These are phyloP conservation scores for Trichoderma aggressivum DNA, from an alignment of 2,329 filamentous ascomycete species.

Conservation along the genomic window DNA sequence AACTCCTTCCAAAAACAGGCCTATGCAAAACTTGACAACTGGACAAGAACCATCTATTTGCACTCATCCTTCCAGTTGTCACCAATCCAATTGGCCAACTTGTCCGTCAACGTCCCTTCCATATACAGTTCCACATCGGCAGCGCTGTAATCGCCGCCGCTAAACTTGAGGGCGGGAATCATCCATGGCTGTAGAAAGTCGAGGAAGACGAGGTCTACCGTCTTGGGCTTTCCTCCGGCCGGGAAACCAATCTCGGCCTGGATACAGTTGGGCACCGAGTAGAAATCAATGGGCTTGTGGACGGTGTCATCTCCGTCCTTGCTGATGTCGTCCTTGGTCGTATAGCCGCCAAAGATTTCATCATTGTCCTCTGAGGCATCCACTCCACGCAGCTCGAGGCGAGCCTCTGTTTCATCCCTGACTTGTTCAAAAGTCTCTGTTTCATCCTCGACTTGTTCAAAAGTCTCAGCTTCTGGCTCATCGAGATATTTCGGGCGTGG, in stretches of 20 bases:
- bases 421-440: conserved; percentile 16
- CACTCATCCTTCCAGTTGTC: conserved; percentile 55
- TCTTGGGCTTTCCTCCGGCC: conserved; percentile 55
- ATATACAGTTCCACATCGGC: conserved; percentile 51
- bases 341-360: conserved; percentile 68
- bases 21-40: neutral
- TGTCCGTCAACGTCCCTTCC: conserved; percentile 53
- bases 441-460: conserved; percentile 8
- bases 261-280: conserved; percentile 78
- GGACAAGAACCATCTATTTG: conserved; percentile 23
- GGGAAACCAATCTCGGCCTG: conserved; percentile 66
- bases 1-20: neutral
- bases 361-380: conserved; percentile 29
- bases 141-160: conserved; percentile 48
- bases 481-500: neutral
- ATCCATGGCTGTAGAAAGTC: conserved; percentile 88
- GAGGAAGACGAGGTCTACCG: conserved; percentile 84
- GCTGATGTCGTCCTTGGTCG: conserved; percentile 80
- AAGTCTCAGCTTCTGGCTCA: conserved; percentile 12
- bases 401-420: conserved; percentile 25
- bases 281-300: conserved; percentile 71
- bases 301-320: conserved; percentile 86
- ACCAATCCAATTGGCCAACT: conserved; percentile 56
- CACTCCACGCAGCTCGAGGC: conserved; percentile 33
- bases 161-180: conserved; percentile 65